Percentiles rank a stretch among this genome's conserved stretches.
These are phyloP conservation scores for Pleurotus djamor DNA, from an alignment of 768 basidiomycete species.

Conservation along the genomic window DNA sequence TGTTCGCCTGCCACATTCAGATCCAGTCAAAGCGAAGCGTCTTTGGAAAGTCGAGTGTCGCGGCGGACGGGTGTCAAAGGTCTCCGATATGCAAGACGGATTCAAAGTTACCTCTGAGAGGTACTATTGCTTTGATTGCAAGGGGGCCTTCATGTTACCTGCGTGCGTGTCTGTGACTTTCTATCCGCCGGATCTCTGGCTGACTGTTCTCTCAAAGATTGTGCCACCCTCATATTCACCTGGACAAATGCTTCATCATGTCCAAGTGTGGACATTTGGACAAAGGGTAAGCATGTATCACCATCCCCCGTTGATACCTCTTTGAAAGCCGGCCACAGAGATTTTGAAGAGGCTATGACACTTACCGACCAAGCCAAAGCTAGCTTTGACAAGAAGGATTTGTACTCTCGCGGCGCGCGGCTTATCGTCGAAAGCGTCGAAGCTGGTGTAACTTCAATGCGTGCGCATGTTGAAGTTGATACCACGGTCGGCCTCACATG, in stretches of 20 bases:
- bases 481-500: constrained; percentile 49
- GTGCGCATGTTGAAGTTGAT: constrained; percentile 70
- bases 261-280: constrained; percentile 48
- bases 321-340: constrained; percentile 25
- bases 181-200: not conserved
- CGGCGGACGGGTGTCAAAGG: constrained; percentile 19
- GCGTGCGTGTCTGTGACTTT: constrained; percentile 22
- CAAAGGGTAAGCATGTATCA: constrained; percentile 41
- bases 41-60: constrained; percentile 29
- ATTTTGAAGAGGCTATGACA: constrained; percentile 53
- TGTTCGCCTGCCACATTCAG: constrained; percentile 26
- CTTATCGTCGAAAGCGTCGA: constrained; percentile 57
- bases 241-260: constrained; percentile 70
- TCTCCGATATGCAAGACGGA: constrained; percentile 13
- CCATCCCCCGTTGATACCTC: not conserved
- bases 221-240: constrained; percentile 65
- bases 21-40: constrained; percentile 18
- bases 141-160: constrained; percentile 31
- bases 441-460: constrained; percentile 62
- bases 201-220: constrained; percentile 21
- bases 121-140: constrained; percentile 17
- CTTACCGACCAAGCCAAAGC: constrained; percentile 53
- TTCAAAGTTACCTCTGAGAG: constrained; percentile 2
- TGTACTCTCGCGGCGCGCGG: constrained; percentile 49
- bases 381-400: constrained; percentile 41